phyloP scores from a whole-genome alignment of 202 grass and related monocot genomes.

The Panicum virgatum region DNA sequence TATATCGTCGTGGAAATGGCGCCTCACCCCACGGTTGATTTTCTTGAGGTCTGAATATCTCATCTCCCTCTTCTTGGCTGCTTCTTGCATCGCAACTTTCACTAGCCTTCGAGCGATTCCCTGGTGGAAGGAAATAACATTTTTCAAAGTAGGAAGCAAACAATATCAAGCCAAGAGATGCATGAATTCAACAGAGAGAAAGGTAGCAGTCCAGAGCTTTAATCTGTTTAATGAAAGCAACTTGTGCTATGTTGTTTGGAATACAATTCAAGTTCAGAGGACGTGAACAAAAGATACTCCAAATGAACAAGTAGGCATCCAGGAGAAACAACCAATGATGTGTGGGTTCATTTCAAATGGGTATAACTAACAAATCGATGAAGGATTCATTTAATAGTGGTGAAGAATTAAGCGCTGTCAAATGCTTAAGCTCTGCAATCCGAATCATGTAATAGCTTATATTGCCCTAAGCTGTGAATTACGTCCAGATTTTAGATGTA shows the following conservation, averaged over 20 bases:
- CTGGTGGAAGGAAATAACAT: conserved; percentile 45
- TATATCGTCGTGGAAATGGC: conserved; percentile 88
- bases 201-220: neutral
- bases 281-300: conserved; percentile 8
- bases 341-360: neutral
- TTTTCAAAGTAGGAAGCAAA: neutral
- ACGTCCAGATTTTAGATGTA: conserved; percentile 4
- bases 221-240: neutral
- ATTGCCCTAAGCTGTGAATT: neutral
- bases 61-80: conserved; percentile 95
- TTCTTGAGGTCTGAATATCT: conserved; percentile 94
- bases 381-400: neutral
- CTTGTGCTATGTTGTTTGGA: neutral
- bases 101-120: conserved; percentile 74
- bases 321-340: neutral
- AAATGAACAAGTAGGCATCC: conserved; percentile 12
- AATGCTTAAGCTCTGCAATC: neutral
- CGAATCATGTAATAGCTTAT: conserved; percentile 10
- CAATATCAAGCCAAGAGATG: neutral
- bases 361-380: neutral
- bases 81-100: conserved; percentile 68
- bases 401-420: neutral
- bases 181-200: neutral
- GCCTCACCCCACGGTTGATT: conserved; percentile 72
- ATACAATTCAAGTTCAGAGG: neutral